Evolutionary conservation across 2,329 filamentous ascomycete species (phyloP), one percentile per base, ranked within the genome.

Genomic region (Didymella keratinophila): DNA sequence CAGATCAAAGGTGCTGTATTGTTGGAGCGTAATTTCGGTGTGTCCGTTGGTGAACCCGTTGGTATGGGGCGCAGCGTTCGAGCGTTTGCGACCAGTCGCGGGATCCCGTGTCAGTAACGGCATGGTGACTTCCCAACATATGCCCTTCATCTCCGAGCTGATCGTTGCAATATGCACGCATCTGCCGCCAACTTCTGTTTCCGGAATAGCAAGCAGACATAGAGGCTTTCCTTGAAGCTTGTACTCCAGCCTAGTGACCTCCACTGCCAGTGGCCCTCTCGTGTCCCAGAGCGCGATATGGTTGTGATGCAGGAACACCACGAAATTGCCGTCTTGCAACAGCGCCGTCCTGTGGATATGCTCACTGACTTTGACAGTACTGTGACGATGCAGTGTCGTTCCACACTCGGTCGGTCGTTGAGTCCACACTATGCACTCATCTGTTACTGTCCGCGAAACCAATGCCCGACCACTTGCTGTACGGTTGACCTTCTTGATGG

Each of bases 401-500:
- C 82, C 82, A 18, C 66, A 58, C 49, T 80, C 79, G 39, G 79
- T 79, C 25, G 81, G 76, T 52, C 82, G 79, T 73, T 96, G 91
- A 61, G 85, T 87, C 93, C 93, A 97, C 3, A 97, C 85, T 64
- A 94, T 87, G 56, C 88, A 89, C 74, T 96, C 91, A 59, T 92
- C 90, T 42, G 88, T 83, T 58, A 87, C 83, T 0, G 93, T 96
- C 50, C 92, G 85, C 7, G 93, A 96, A 30, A 96, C 87, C 42
- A 97, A 81, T 4, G 92, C 89, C 63, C 87, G 84, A 9, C 93
- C 93, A 68, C 88, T 91, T 42, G 90, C 90, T 69, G 93, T 96
- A 60, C 93, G 89, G 44, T 96, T 89, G 59, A 97, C 91, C 72
- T 96, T 96, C 70, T 90, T 89, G 61, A 97, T 87, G 0, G 91